Conservation (phyloP, 192 early-diverging fungal genomes). For the Mortierella antarctica region DNA sequence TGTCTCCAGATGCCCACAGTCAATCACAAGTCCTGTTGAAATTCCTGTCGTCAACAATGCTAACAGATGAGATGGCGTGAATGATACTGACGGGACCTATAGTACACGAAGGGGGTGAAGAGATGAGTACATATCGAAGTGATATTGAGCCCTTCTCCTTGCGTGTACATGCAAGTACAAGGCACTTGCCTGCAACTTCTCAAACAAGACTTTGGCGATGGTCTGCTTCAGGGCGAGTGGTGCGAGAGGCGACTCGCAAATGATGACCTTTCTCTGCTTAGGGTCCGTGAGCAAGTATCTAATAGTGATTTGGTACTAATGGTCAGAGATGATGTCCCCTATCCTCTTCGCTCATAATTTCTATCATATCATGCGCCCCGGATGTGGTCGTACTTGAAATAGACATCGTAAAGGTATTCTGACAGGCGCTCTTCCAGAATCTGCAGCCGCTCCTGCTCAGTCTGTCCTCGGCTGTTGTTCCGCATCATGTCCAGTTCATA, state of each 20-base stretch:
- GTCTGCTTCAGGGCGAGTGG: slow-evolving; percentile 74
- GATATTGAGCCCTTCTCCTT: too few species aligned
- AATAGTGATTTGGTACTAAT: neutral
- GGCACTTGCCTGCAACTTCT: slow-evolving; percentile 70
- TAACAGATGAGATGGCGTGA: slow-evolving; percentile 76
- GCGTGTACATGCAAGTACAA: neutral
- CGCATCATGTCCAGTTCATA: slow-evolving; percentile 59
- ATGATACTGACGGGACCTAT: slow-evolving; percentile 82
- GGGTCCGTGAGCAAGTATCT: slow-evolving; percentile 83
- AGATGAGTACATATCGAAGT: too few species aligned
- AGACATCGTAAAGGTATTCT: slow-evolving; percentile 60
- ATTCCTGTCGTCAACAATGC: slow-evolving; percentile 81
- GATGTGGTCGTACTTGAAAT: slow-evolving; percentile 52
- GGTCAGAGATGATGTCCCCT: neutral
- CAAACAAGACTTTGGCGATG: slow-evolving; percentile 79
- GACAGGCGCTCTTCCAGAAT: slow-evolving; percentile 60
- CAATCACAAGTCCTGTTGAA: slow-evolving; percentile 85
- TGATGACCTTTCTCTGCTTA: slow-evolving; percentile 83
- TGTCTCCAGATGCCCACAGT: slow-evolving; percentile 83
- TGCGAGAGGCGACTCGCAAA: slow-evolving; percentile 80
- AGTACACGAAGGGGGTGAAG: too few species aligned
- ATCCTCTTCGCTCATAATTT: neutral
- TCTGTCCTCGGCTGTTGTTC: slow-evolving; percentile 39
- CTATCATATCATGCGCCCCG: neutral
- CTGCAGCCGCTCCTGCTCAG: slow-evolving; percentile 44